Conservation (phyloP, 768 basidiomycete genomes). For the Termitomyces sp. region DNA sequence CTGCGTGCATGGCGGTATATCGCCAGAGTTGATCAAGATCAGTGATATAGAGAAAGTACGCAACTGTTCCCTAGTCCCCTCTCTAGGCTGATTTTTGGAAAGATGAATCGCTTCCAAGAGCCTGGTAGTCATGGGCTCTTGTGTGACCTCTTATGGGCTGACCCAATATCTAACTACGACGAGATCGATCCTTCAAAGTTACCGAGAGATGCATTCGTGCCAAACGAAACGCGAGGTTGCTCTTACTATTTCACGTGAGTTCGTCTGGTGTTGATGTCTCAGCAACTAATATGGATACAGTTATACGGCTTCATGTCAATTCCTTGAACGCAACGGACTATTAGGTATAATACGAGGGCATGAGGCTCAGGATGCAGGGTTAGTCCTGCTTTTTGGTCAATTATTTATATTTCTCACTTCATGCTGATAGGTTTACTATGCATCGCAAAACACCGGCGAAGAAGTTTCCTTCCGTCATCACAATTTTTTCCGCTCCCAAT, state of each 20-base stretch:
- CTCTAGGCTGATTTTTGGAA: background rate
- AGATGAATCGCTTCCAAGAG: conserved; percentile 92
- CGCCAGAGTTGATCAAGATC: conserved; percentile 76
- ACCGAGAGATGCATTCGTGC: conserved; percentile 58
- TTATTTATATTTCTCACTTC: background rate
- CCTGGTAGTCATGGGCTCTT: conserved; percentile 88
- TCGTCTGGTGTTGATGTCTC: background rate
- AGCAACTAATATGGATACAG: conserved; percentile 27
- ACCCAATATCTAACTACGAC: conserved; percentile 86
- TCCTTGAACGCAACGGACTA: conserved; percentile 86
- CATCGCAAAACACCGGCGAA: conserved; percentile 91
- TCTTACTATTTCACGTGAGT: conserved; percentile 89
- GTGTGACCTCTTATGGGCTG: conserved; percentile 95
- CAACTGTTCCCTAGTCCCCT: conserved; percentile 12
- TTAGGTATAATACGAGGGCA: conserved; percentile 95
- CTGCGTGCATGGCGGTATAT: conserved; percentile 95
- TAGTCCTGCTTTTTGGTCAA: conserved; percentile 15
- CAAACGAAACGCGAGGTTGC: conserved; percentile 87
- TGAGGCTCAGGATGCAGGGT: conserved; percentile 97
- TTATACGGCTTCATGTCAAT: conserved; percentile 87
- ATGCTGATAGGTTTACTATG: conserved; percentile 71
- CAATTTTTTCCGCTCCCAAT: conserved; percentile 96
- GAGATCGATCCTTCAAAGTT: conserved; percentile 54
- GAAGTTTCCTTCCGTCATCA: conserved; percentile 95
- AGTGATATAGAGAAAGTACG: conserved; percentile 66